phyloP scores from a whole-genome alignment of 2,329 filamentous ascomycete genomes.

The Aureobasidium pullulans region DNA sequence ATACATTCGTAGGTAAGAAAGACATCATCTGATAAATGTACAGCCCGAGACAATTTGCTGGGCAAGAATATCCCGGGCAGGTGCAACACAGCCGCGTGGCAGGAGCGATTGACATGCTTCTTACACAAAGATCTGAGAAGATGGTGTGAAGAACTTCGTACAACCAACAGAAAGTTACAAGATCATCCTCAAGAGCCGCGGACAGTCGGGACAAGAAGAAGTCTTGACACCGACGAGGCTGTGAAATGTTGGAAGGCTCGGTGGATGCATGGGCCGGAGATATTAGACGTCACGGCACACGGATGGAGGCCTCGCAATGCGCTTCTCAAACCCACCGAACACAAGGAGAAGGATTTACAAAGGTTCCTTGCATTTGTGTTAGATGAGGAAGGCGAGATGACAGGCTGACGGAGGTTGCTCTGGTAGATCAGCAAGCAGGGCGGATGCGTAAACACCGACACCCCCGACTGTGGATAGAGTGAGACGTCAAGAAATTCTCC shows the following conservation, averaged over 20 bases:
- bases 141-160: not conserved
- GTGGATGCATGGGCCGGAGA: not conserved
- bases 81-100: conserved; percentile 6
- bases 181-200: not conserved
- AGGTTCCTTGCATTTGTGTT: not conserved
- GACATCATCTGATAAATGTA: not conserved
- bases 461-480: not conserved
- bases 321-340: not conserved
- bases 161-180: not conserved
- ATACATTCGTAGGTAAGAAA: not conserved
- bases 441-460: not conserved
- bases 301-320: not conserved
- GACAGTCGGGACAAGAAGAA: not conserved
- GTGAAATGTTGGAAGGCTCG: not conserved
- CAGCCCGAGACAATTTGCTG: not conserved
- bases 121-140: conserved; percentile 1
- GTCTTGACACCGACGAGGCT: not conserved
- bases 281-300: not conserved
- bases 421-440: not conserved
- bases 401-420: not conserved
- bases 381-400: not conserved
- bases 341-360: not conserved
- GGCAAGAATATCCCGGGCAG: not conserved
- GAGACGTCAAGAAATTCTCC: conserved; percentile 5
- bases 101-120: not conserved